Conservation (phyloP, 805 yeast genomes). For the Pichia californica region DNA sequence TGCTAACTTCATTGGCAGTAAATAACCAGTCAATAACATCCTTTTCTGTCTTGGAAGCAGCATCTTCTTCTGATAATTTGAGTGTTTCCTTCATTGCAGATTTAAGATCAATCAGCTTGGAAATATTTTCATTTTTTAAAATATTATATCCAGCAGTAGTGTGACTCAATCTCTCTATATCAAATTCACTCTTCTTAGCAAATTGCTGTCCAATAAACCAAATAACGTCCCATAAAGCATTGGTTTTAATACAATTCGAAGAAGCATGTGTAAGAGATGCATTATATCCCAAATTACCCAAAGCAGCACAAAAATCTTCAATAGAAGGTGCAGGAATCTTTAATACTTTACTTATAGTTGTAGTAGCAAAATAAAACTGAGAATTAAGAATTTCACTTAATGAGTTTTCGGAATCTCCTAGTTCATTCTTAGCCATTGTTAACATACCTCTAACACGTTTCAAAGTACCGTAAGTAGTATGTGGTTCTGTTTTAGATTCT, state of each 20-base stretch:
- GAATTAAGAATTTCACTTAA: slow-evolving; percentile 26
- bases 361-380: slow-evolving; percentile 82
- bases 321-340: slow-evolving; percentile 82
- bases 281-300: slow-evolving; percentile 76
- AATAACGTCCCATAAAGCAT: slow-evolving; percentile 78
- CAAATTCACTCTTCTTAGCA: slow-evolving; percentile 39
- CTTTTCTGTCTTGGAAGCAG: slow-evolving; percentile 16
- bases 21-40: slow-evolving; percentile 42
- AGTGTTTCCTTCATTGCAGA: slow-evolving; percentile 7
- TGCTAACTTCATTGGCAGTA: slow-evolving; percentile 52
- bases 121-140: slow-evolving; percentile 37
- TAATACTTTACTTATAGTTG: slow-evolving; percentile 65
- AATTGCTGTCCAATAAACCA: slow-evolving; percentile 70
- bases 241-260: slow-evolving; percentile 79
- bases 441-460: slow-evolving; percentile 91
- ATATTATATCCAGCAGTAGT: slow-evolving; percentile 58
- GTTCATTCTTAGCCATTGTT: slow-evolving; percentile 71
- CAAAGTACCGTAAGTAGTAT: slow-evolving; percentile 63
- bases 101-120: slow-evolving; percentile 27
- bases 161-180: slow-evolving; percentile 34
- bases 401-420: slow-evolving; percentile 24
- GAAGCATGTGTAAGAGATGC: slow-evolving; percentile 87
- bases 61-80: slow-evolving; percentile 4
- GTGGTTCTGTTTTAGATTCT: slow-evolving; percentile 31
- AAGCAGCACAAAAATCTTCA: slow-evolving; percentile 63